Percentiles rank a stretch among this genome's conserved stretches.
phyloP scores from a whole-genome alignment of 2,329 filamentous ascomycete species.

The Colletotrichum viniferum region DNA sequence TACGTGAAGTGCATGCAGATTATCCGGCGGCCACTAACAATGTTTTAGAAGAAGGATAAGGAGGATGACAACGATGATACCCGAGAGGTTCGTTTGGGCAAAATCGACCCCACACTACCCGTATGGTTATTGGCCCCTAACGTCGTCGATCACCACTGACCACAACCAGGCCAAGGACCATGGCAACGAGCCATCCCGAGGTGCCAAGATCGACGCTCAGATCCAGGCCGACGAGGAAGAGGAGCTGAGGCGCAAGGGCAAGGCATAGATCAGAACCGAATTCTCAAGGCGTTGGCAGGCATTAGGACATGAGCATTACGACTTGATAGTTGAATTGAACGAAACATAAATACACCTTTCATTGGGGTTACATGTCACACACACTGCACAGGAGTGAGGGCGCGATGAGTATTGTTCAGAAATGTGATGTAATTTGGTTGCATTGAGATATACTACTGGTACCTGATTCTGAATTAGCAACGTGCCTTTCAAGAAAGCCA shows the following conservation, averaged over 20 bases:
- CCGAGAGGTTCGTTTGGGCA: constrained; percentile 42
- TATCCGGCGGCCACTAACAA: background rate
- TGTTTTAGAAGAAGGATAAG: constrained; percentile 6
- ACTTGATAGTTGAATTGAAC: background rate
- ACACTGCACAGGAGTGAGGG: too few species aligned
- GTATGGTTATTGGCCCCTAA: constrained; percentile 38
- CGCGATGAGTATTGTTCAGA: too few species aligned
- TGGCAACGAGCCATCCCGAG: constrained; percentile 75
- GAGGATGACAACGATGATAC: constrained; percentile 34
- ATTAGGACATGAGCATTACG: background rate
- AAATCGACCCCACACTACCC: constrained; percentile 66
- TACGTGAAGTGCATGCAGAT: constrained; percentile 30
- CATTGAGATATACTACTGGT: background rate
- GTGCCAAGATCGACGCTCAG: constrained; percentile 74
- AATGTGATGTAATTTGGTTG: too few species aligned
- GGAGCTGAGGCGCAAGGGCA: constrained; percentile 65
- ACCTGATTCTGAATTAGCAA: constrained; percentile 11
- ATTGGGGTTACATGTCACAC: rapidly evolving
- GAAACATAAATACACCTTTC: background rate
- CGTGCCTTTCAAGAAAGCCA: background rate
- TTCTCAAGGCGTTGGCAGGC: background rate
- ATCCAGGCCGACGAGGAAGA: constrained; percentile 72
- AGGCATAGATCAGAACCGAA: constrained; percentile 32
- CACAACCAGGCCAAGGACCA: constrained; percentile 61
- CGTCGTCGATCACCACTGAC: background rate